A percentile compares a stretch with the other conserved stretches of the same genome.
Conservation (phyloP, 805 yeast species). For the Blastobotrys americana region DNA sequence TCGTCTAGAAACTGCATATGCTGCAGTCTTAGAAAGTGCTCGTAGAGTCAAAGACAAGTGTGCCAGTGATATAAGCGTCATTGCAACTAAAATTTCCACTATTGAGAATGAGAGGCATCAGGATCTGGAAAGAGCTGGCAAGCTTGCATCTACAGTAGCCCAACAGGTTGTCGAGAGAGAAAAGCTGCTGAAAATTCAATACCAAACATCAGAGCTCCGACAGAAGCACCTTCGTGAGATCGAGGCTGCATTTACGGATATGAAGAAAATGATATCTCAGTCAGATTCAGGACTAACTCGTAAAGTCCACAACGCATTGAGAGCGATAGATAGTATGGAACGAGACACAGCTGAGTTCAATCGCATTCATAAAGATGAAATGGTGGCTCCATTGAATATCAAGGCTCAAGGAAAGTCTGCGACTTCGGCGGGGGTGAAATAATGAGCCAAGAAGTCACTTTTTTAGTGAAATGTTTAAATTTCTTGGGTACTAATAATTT, state of each 20-base stretch:
- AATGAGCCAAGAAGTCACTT: too few species aligned
- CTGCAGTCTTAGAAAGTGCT: constrained; percentile 43
- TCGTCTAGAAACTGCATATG: constrained; percentile 44
- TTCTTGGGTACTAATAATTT: too few species aligned
- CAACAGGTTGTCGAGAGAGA: constrained; percentile 12
- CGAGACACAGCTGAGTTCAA: constrained; percentile 5
- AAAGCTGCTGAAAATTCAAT: constrained; percentile 9
- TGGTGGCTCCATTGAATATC: neutral
- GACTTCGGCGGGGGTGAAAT: too few species aligned
- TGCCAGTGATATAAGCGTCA: constrained; percentile 45
- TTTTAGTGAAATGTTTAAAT: too few species aligned
- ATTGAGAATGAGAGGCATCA: constrained; percentile 11
- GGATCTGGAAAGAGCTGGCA: constrained; percentile 11
- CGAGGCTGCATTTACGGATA: constrained; percentile 12
- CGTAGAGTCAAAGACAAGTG: constrained; percentile 53
- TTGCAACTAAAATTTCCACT: constrained; percentile 8
- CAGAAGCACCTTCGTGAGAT: constrained; percentile 16
- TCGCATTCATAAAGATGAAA: neutral
- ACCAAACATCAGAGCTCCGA: constrained; percentile 10
- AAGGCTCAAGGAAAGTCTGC: neutral
- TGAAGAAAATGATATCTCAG: constrained; percentile 11
- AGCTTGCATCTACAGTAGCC: constrained; percentile 18
- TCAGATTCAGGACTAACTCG: constrained; percentile 13
- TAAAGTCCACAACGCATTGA: constrained; percentile 12
- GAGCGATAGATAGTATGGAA: constrained; percentile 14